Evolutionary conservation across 2,329 filamentous ascomycete genomes (phyloP), one percentile per base, ranked within the genome.

Genomic region (Alternaria infectoria): DNA sequence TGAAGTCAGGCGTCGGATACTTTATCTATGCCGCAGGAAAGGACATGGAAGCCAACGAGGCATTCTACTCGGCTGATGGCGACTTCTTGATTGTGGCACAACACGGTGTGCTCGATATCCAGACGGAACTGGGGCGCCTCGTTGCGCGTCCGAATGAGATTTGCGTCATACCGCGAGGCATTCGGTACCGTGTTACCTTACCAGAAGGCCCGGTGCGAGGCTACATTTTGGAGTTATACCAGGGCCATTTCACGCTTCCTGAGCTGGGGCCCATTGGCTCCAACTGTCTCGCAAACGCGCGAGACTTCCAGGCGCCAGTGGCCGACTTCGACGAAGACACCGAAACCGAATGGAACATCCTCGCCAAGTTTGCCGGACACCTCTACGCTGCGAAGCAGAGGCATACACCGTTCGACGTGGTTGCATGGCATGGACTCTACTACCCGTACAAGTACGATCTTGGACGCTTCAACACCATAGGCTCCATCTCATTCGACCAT

Each of bases 51-150:
- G 81, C 85, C n/a, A 86, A 87, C 43, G 85, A 90, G 54, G 92
- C 92, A 0, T 96, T 94, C 78, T 96, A 95, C 84, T 94, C 91
- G 4, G 90, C 93, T 0, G 90, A 92, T 63, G 90, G 90, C 15
- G 89, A 91, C 73, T 86, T 89, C 64, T 80, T 91, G 56, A 89
- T 91, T 50, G 83, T 91, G 3, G 88, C 86, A 0, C 89, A 91
- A 63, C 85, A 89, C 66, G 90, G 90, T 12, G 82, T 85, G 0
- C 81, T 92, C 2, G 87, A 91, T 67, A 88, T 91, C 49, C 88
- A 90, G 72, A 91, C 90, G 3, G 90, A 91, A 72, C 84, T 91
- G 15, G 90, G 90, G 5, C 84, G 83, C 25, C 75, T 91, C 0
- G 84, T 89, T 54, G 88, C 91, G 6, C 87, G 89, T 5, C 89